Base-by-base conservation (phyloP, 2,329 filamentous ascomycete genomes). In the Coniochaeta pulveracea region DNA sequence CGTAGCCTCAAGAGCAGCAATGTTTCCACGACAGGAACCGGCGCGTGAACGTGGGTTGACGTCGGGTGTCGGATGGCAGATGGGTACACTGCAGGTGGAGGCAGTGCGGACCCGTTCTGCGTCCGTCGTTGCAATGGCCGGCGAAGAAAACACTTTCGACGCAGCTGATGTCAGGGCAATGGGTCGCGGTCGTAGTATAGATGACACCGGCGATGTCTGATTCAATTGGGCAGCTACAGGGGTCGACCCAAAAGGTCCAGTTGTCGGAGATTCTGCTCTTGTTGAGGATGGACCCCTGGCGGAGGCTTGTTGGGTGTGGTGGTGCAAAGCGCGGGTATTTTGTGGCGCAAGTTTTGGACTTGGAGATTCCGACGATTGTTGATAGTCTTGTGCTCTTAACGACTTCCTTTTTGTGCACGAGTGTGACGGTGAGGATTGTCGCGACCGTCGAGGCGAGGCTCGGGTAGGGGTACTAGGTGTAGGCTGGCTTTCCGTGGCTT, bases 1-100 rank as follows among this genome's bases (percentile, higher is more conserved):
- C 9, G 76, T 79, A 43, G 80, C 76, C 55, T 89, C 82, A 40
- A 88, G 71, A 32, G 77, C 72, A 43, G 78, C 75, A 40, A 88
- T 76, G 58, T 80, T 85, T 50, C 67, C 68, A 12, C 69, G 58
- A 49, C 73, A 76, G 19, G 72, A 72, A 17, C 70, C 73, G 37
- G 76, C 71, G 36, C 76, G n/a, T n/a, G n/a, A n/a, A n/a, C n/a
- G 64, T 33, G 66, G 64, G 49, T 72, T 72, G 31, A 72, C 57
- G 48, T 81, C 76, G 34, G 78, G 75, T 3, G 66, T 65, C 19
- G 75, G 76, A 48, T 80, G 75, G 41, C 61, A 60, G 29, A 76
- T 55, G 19, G 57, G 54, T 10, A 63, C 54, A 32, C 56, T 57
- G 34, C 56, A 59, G 40, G 52, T 63, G 35, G 59, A 66, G 3